These are phyloP conservation scores for Alternaria arbusti DNA, from an alignment of 2,329 filamentous ascomycete species.

Conservation along the genomic window DNA sequence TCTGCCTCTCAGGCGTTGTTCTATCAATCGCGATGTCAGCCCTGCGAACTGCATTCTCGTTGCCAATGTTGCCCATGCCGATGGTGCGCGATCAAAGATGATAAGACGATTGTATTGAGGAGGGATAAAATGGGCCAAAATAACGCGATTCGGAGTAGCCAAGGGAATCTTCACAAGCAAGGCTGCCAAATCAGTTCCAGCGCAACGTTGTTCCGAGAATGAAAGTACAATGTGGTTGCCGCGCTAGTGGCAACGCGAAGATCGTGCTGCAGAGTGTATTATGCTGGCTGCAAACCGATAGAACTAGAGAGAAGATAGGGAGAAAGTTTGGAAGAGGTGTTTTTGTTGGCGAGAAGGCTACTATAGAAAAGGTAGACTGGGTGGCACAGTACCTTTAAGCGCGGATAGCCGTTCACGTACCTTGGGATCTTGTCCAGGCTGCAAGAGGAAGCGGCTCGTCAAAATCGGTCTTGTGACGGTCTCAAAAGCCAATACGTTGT, in stretches of 20 bases:
- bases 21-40: conserved; percentile 37
- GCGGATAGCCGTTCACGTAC: conserved; percentile 7
- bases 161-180: not conserved
- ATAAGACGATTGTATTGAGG: not conserved
- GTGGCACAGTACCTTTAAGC: not conserved
- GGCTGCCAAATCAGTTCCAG: not conserved
- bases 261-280: not conserved
- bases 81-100: not conserved
- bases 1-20: conserved; percentile 20
- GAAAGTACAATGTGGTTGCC: not conserved
- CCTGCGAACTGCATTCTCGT: conserved; percentile 34
- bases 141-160: not conserved
- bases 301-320: not conserved
- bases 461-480: conserved; percentile 2
- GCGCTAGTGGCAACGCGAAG: not conserved
- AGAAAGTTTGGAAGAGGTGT: not conserved
- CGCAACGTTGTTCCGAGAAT: not conserved
- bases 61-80: conserved; percentile 30
- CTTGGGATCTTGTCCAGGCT: not conserved
- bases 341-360: not conserved
- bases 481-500: not conserved
- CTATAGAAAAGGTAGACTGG: not conserved
- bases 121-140: not conserved
- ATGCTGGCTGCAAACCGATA: not conserved
- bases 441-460: not conserved